Evolutionary conservation across 306 rosid genomes (phyloP).

Genomic region (Acacia confusa): DNA sequence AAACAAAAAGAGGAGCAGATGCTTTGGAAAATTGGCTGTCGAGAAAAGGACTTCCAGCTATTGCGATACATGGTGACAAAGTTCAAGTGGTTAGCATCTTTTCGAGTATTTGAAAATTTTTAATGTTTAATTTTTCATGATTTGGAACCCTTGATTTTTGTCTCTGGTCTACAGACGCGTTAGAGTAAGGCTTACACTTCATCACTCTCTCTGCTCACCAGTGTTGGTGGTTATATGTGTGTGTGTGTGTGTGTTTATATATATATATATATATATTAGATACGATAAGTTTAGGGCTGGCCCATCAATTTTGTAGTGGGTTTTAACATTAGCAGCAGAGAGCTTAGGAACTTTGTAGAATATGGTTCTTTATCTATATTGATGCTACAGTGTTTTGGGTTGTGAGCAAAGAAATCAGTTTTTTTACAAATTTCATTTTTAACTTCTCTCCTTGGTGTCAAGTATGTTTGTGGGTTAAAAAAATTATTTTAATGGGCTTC

Average conservation of each 20-base stretch:
- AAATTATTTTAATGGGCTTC: background rate
- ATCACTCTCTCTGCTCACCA: background rate
- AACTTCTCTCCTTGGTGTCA: background rate
- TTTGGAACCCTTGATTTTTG: background rate
- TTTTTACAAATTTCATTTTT: background rate
- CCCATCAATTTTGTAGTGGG: background rate
- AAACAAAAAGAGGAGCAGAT: conserved; percentile 94
- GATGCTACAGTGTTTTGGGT: background rate
- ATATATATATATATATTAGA: too few species aligned
- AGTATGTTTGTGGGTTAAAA: background rate
- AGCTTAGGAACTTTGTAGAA: background rate
- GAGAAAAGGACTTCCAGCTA: conserved; percentile 77
- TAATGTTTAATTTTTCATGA: background rate
- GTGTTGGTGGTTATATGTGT: background rate
- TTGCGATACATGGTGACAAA: conserved; percentile 93
- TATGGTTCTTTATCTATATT: background rate
- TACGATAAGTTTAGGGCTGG: background rate
- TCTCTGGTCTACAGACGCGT: background rate
- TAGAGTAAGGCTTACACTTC: background rate
- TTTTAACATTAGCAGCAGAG: background rate
- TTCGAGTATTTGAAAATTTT: background rate
- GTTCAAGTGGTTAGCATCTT: conserved; percentile 65
- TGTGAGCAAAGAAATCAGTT: background rate
- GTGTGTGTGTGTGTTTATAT: too few species aligned
- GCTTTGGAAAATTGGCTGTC: conserved; percentile 73